Percentiles rank a stretch among this genome's conserved stretches.
These are phyloP conservation scores for Salix dunnii DNA, from an alignment of 345 rosid genomes.

Conservation along the genomic window DNA sequence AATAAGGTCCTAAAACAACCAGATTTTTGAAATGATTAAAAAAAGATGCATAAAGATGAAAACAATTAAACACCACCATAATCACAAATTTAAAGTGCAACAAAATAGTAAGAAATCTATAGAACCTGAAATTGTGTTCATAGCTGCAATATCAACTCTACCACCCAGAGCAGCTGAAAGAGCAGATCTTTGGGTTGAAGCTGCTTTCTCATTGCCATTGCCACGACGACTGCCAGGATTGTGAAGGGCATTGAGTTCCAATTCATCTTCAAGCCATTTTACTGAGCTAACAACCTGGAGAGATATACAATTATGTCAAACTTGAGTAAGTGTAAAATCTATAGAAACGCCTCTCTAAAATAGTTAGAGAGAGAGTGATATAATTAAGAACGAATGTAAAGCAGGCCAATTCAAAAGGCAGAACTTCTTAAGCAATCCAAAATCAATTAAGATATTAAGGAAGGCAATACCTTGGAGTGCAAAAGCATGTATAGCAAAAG, in stretches of 20 bases:
- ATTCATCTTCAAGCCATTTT: constrained; percentile 99
- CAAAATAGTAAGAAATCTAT: constrained; percentile 9
- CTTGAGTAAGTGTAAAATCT: neutral
- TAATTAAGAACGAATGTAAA: neutral
- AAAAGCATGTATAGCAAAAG: neutral
- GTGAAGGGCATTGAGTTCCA: constrained; percentile 95
- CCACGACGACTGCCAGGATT: constrained; percentile 92
- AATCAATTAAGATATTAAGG: neutral
- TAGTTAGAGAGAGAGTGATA: neutral
- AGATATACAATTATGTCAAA: constrained; percentile 14
- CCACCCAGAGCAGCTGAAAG: constrained; percentile 96
- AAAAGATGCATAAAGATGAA: neutral
- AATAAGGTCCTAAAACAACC: neutral
- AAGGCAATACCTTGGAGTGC: neutral
- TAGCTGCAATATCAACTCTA: constrained; percentile 76
- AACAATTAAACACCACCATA: neutral
- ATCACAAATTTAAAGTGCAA: constrained; percentile 8
- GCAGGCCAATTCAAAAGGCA: neutral
- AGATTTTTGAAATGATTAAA: neutral
- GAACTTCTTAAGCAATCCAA: neutral
- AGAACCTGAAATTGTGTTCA: constrained; percentile 93
- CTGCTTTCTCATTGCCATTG: constrained; percentile 93
- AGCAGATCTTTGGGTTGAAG: constrained; percentile 75
- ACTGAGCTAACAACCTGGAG: constrained; percentile 92
- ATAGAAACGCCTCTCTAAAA: neutral